phyloP scores from a whole-genome alignment of 305 asterid species.

The Fraxinus paxiana region DNA sequence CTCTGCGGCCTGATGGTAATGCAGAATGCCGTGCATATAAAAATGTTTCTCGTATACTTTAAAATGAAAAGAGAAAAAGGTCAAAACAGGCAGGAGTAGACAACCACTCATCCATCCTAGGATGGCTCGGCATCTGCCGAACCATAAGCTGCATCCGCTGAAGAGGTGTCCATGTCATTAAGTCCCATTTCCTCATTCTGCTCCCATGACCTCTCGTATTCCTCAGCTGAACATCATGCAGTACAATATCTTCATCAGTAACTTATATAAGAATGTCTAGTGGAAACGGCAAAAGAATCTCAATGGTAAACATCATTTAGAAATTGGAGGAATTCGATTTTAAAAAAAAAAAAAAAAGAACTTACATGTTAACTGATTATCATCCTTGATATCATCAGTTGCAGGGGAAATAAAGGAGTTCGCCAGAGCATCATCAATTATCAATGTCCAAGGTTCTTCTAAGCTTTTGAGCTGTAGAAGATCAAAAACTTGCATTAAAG shows the following conservation, averaged over 20 bases:
- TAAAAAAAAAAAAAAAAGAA: neutral
- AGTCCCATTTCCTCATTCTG: conserved; percentile 94
- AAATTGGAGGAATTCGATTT: neutral
- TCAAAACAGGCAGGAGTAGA: neutral
- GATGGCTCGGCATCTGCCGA: neutral
- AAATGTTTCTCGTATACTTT: neutral
- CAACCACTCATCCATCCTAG: neutral
- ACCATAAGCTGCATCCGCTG: conserved; percentile 61
- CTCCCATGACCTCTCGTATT: conserved; percentile 88
- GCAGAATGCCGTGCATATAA: neutral
- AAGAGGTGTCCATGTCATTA: conserved; percentile 86
- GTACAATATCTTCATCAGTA: neutral
- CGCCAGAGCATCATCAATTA: conserved; percentile 78
- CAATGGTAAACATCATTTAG: neutral
- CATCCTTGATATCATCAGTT: conserved; percentile 68
- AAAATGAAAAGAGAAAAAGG: neutral
- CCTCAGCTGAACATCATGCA: conserved; percentile 48
- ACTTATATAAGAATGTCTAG: neutral
- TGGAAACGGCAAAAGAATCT: neutral
- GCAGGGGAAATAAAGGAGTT: conserved; percentile 87
- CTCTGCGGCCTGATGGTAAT: neutral
- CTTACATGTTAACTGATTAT: conserved; percentile 69
- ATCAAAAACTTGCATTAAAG: neutral
- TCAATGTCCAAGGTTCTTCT: conserved; percentile 80
- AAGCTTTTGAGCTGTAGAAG: conserved; percentile 57